phyloP scores from a whole-genome alignment of 768 basidiomycete genomes.

The Xerocomus potaroensis region DNA sequence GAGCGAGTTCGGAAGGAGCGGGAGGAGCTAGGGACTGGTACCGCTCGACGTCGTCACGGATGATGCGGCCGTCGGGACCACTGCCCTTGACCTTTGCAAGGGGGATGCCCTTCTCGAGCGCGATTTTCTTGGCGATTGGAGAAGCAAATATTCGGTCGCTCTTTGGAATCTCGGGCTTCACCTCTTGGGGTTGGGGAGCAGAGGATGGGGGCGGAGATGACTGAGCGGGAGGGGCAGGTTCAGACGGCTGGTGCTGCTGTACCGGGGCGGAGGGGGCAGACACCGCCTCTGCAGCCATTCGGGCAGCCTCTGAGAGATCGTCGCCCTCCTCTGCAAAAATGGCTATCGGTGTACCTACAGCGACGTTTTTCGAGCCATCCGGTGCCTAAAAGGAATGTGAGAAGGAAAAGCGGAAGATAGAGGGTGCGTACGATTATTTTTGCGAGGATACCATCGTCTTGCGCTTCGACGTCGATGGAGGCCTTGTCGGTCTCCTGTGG shows the following conservation, averaged over 20 bases:
- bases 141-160: slow-evolving; percentile 91
- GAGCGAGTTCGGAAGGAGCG: slow-evolving; percentile 39
- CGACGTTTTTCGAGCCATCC: slow-evolving; percentile 84
- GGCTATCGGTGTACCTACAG: slow-evolving; percentile 86
- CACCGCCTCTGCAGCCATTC: slow-evolving; percentile 61
- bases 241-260: slow-evolving; percentile 36
- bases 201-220: slow-evolving; percentile 33
- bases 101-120: slow-evolving; percentile 90
- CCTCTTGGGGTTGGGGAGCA: slow-evolving; percentile 33
- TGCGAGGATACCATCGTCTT: slow-evolving; percentile 93
- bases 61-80: slow-evolving; percentile 90
- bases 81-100: slow-evolving; percentile 86
- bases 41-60: slow-evolving; percentile 91
- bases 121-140: slow-evolving; percentile 96
- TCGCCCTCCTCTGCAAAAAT: slow-evolving; percentile 94
- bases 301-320: slow-evolving; percentile 79
- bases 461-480: slow-evolving; percentile 98
- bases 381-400: slow-evolving; percentile 44
- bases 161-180: slow-evolving; percentile 52
- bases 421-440: slow-evolving; percentile 83
- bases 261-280: slow-evolving; percentile 35
- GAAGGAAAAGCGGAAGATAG: not conserved
- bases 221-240: slow-evolving; percentile 40
- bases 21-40: slow-evolving; percentile 59
- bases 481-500: slow-evolving; percentile 98